Conservation (phyloP, 106 monocot species). For the Apostasia shenzhenica region DNA sequence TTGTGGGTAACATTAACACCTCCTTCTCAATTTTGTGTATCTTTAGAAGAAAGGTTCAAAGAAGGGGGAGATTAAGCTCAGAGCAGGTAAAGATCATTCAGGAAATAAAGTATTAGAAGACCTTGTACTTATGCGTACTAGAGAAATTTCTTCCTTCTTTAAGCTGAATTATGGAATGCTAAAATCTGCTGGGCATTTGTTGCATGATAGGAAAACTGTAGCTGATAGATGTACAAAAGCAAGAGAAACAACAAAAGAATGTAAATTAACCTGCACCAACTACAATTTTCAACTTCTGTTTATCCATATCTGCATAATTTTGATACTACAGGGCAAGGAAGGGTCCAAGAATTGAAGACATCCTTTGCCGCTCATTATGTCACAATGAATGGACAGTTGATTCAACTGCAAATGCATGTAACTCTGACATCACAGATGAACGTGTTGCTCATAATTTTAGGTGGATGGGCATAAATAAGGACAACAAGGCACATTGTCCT, state of each 20-base stretch:
- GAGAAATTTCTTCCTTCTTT: conserved; percentile 6
- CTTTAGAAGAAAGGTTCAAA: conserved; percentile 6
- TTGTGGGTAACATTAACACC: background rate
- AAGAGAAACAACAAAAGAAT: background rate
- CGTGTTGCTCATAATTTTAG: conserved; percentile 20
- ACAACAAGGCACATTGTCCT: background rate
- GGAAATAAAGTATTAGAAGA: conserved; percentile 21
- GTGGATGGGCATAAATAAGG: conserved; percentile 17
- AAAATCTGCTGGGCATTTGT: background rate
- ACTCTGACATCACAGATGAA: conserved; percentile 14
- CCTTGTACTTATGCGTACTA: conserved; percentile 6
- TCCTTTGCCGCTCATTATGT: background rate
- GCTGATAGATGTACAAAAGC: conserved; percentile 13
- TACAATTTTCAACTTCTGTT: conserved; percentile 5
- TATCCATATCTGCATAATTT: background rate
- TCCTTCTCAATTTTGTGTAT: background rate
- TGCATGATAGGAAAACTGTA: conserved; percentile 11
- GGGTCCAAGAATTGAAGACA: background rate
- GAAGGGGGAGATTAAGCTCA: conserved; percentile 7
- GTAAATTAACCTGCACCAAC: background rate
- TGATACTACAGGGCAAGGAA: background rate
- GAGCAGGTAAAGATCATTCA: conserved; percentile 12
- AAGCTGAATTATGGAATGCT: conserved; percentile 1
- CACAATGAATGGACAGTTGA: background rate
- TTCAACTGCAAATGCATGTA: background rate